phyloP scores from a whole-genome alignment of 2,329 filamentous ascomycete genomes.

The Ascochyta pisi region DNA sequence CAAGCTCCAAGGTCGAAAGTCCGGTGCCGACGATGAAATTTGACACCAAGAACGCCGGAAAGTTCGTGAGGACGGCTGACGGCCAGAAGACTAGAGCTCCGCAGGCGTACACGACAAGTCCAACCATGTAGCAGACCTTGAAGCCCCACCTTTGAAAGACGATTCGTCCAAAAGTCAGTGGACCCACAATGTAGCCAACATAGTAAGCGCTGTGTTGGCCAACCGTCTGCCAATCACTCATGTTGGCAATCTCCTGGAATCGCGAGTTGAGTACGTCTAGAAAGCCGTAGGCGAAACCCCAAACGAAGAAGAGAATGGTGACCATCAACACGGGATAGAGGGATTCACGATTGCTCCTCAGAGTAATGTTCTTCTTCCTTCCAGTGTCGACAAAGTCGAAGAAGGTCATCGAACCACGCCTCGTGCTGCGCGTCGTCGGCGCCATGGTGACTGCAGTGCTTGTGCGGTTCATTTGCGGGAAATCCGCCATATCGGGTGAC shows the following conservation, averaged over 20 bases:
- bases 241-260: conserved; percentile 68
- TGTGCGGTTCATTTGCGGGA: conserved; percentile 45
- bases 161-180: conserved; percentile 68
- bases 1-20: conserved; percentile 65
- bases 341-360: conserved; percentile 68
- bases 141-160: conserved; percentile 67
- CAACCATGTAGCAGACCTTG: conserved; percentile 67
- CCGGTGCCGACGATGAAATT: conserved; percentile 69
- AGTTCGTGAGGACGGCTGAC: conserved; percentile 67
- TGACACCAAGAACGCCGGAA: conserved; percentile 65
- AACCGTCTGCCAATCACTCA: conserved; percentile 67
- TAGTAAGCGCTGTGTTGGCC: conserved; percentile 76
- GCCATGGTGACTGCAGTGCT: conserved; percentile 43
- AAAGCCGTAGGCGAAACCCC: conserved; percentile 90
- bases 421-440: conserved; percentile 30
- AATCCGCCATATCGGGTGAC: conserved; percentile 53
- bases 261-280: conserved; percentile 80
- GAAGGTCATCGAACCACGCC: conserved; percentile 57
- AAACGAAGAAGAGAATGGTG: conserved; percentile 82
- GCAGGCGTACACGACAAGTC: conserved; percentile 67
- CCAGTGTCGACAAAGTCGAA: conserved; percentile 79
- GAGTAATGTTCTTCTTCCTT: conserved; percentile 72
- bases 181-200: conserved; percentile 73
- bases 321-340: conserved; percentile 76
- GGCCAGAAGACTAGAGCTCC: conserved; percentile 70